Percentiles rank a stretch among this genome's conserved stretches.
These are phyloP conservation scores for Lotmaria passim DNA, from an alignment of 208 protist genomes.

Conservation along the genomic window DNA sequence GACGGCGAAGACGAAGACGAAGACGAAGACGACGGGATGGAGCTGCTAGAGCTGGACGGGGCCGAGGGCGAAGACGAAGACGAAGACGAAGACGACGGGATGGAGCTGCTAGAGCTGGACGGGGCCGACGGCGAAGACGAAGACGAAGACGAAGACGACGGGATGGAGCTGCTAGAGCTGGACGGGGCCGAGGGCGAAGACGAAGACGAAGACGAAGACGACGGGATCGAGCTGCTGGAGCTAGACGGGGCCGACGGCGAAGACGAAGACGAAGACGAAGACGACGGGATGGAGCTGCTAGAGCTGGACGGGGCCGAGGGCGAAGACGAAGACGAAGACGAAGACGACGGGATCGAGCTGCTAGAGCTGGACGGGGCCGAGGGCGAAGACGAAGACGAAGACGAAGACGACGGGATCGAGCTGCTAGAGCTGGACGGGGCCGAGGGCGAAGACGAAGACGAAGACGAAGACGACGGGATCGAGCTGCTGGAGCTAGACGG, in stretches of 20 bases:
- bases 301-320: neutral
- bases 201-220: too few relatives aligned
- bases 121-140: neutral
- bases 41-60: neutral
- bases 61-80: slow-evolving; percentile 2
- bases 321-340: slow-evolving; percentile 6
- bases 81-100: neutral
- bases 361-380: neutral
- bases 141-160: slow-evolving; percentile 10
- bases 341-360: neutral
- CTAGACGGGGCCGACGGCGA: too few relatives aligned
- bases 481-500: too few relatives aligned
- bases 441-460: too few relatives aligned
- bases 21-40: too few relatives aligned
- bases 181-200: too few relatives aligned
- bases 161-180: slow-evolving; percentile 3
- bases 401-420: slow-evolving; percentile 8
- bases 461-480: too few relatives aligned
- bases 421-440: slow-evolving; percentile 10
- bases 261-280: too few relatives aligned
- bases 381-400: neutral
- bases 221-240: too few relatives aligned
- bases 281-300: too few relatives aligned
- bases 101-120: neutral
- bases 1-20: too few relatives aligned